Base-by-base conservation (phyloP, 257 asterid species). In the Ocimum tenuiflorum region DNA sequence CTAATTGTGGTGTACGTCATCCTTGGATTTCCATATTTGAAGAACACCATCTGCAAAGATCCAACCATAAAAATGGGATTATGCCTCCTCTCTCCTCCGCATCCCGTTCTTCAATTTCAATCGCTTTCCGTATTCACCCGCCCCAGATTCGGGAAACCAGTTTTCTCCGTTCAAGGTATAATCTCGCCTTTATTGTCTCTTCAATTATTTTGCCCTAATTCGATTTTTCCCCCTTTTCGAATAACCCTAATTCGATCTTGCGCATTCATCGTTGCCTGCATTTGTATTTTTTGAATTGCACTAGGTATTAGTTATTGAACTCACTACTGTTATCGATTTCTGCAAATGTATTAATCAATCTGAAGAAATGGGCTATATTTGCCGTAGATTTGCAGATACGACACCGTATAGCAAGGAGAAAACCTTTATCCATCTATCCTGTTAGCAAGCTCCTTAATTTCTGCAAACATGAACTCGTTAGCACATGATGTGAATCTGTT, bases 131-230 rank as follows among this genome's bases (percentile, higher is more conserved):
- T 77, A 2, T 65, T 62, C 17, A 49, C 29, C 64, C 53, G 47
- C 51, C 63, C 75, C 67, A 74, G 33, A 52, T 55, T 77, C 43
- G 45, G 73, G 11, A 56, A 35, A 39, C 68, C 76, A 10, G 7
- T 19, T 31, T 42, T 69, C 5, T 41, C 82, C 42, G 48, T 27
- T 15, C 70, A 62, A 78, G 88, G 92, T 85, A 70, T 17, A 19
- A 41, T 12, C 62, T 38, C 2, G 10, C 27, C 24, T 52, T 56
- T 8, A 41, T 36, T 9, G 18, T 27, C 31, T 27, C 45, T 54
- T 42, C 3, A 4, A 2, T 46, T 39, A 18, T 39, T 41, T 19
- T 36, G 27, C 62, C 65, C 53, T 67, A 38, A 33, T 63, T 43
- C 36, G 36, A 31, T 24, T 1, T 24, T 4, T 1, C 4, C 31